Conservation (phyloP, 176 grass and related monocot genomes). For the Musa troglodytarum region DNA sequence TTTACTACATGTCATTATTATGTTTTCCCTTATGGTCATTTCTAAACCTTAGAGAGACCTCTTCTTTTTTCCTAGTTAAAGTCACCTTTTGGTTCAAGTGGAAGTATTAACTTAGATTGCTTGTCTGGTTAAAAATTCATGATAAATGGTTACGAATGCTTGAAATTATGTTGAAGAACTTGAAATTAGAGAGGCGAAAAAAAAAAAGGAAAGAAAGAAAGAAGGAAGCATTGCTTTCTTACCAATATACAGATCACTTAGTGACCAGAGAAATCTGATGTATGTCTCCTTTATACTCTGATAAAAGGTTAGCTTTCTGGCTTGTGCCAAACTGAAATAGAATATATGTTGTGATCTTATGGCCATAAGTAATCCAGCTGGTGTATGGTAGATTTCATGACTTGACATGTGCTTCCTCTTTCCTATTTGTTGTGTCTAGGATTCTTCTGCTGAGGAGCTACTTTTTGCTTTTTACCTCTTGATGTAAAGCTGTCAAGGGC, state of each 20-base stretch:
- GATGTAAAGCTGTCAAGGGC: constrained; percentile 43
- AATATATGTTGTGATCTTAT: constrained; percentile 41
- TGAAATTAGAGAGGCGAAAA: no score
- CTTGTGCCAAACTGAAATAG: constrained; percentile 29
- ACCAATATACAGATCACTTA: constrained; percentile 31
- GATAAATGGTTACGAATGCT: not conserved
- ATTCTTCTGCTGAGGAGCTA: constrained; percentile 40
- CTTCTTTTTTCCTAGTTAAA: no score
- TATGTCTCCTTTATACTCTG: constrained; percentile 39
- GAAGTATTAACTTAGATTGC: not conserved
- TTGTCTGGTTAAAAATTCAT: not conserved
- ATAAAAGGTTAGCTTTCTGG: constrained; percentile 61
- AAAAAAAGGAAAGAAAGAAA: not conserved
- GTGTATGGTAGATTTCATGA: constrained; percentile 36
- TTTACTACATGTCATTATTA: not conserved
- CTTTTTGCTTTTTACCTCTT: constrained; percentile 59
- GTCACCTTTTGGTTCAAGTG: not conserved
- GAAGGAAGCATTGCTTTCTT: constrained; percentile 31
- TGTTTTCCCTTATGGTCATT: not conserved
- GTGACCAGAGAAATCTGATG: not conserved
- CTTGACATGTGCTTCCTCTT: constrained; percentile 30
- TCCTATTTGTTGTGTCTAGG: constrained; percentile 31
- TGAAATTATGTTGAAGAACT: not conserved
- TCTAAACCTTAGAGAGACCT: not conserved
- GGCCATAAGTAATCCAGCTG: constrained; percentile 41